Base-by-base conservation (phyloP, 345 rosid genomes). In the Acer negundo region DNA sequence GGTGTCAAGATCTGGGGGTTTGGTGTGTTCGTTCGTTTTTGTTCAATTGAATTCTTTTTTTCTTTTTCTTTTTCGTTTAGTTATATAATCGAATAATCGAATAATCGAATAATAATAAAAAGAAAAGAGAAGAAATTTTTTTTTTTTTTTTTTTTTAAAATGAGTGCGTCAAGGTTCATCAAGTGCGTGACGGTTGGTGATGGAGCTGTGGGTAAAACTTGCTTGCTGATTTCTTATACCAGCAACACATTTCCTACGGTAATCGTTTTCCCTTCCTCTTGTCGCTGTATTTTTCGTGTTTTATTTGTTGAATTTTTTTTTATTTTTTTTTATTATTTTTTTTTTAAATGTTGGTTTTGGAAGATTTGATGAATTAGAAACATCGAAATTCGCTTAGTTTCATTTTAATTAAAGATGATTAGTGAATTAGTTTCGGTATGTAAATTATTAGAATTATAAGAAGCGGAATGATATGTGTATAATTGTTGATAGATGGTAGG, bases 171-270 rank as follows among this genome's bases (percentile, higher is more conserved):
- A 67, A 86, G 92, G 86, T 93, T 91, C 76, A 90, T 93, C n/a
- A 91, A 91, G 87, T 93, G 97, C 78, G 95, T 91, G 61, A 93
- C 97, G 38, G 97, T 93, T 55, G 97, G 97, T 85, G 95, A 93
- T 75, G 97, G 97, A 42, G 95, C 95, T 61, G 95, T 92, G 63
- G 97, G 95, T 49, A 92, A 92, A 85, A 92, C 97, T 15, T 93
- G 97, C 82, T 85, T 93, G 88, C 85, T 93, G 77, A 91, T 91
- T 70, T 93, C 95, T 75, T 93, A 93, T 87, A 92, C 94, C 78
- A 92, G 93, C 93, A 92, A 90, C 84, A 90, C 93, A 67, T 92
- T 92, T 69, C 94, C 94, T 71, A 88, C 91, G 86, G 97, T 93
- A 82, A 75, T 5, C 23, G 81, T 77, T 46, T 16, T 3, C 42